Evolutionary conservation across 2,329 filamentous ascomycete species (phyloP).

Genomic region (Cladosporium sp.): DNA sequence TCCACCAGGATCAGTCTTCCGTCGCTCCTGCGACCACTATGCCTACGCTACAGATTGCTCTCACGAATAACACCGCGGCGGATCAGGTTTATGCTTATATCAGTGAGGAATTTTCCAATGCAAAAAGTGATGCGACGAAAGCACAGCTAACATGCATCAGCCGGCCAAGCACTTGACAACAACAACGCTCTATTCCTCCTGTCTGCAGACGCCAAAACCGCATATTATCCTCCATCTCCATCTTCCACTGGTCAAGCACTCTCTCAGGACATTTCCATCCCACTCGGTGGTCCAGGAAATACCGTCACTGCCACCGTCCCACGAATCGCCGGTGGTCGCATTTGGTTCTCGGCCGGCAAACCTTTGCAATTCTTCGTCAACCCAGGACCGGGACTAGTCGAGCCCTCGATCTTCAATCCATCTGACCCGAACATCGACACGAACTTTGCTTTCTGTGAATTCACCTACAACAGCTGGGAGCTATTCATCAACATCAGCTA

Average conservation of each 20-base stretch:
- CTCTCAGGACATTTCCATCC: slow-evolving; percentile 39
- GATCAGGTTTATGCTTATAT: slow-evolving; percentile 44
- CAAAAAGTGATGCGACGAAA: background rate
- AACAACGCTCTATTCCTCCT: slow-evolving; percentile 31
- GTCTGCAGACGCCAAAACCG: slow-evolving; percentile 31
- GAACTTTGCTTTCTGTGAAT: slow-evolving; percentile 45
- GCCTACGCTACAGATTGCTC: slow-evolving; percentile 27
- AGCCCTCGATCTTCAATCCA: slow-evolving; percentile 34
- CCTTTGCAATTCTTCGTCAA: slow-evolving; percentile 33
- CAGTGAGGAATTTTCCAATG: slow-evolving; percentile 33
- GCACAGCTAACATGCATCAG: slow-evolving; percentile 12
- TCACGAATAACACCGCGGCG: slow-evolving; percentile 32
- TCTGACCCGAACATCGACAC: slow-evolving; percentile 43
- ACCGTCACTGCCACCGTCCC: slow-evolving; percentile 32
- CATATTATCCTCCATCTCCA: slow-evolving; percentile 33
- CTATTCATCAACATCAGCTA: slow-evolving; percentile 44
- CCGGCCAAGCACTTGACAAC: slow-evolving; percentile 32
- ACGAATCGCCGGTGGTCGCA: slow-evolving; percentile 34
- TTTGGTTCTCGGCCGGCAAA: slow-evolving; percentile 33
- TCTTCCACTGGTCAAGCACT: slow-evolving; percentile 33
- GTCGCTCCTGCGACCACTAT: slow-evolving; percentile 20
- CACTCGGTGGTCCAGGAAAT: slow-evolving; percentile 36
- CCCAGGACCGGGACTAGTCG: slow-evolving; percentile 33
- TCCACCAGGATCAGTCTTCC: background rate
- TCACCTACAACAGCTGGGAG: slow-evolving; percentile 45